phyloP scores from a whole-genome alignment of 345 rosid species.

The Arabis hirsuta region DNA sequence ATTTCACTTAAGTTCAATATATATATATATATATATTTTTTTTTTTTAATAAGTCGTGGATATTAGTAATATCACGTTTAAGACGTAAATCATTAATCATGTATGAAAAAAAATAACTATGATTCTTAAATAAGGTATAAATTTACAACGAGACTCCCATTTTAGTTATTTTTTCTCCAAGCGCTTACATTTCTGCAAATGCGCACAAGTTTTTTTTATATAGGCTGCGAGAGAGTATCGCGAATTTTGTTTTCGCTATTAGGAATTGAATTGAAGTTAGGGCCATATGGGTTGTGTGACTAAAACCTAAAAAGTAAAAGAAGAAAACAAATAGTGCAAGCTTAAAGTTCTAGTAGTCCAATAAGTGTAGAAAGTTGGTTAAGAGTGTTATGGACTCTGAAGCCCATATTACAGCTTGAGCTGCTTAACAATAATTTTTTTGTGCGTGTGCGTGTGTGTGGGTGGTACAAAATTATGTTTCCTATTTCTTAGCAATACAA shows the following conservation, averaged over 20 bases:
- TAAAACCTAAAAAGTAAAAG: background rate
- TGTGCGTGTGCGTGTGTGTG: too few relatives aligned
- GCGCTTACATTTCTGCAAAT: background rate
- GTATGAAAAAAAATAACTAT: background rate
- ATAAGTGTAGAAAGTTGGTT: background rate
- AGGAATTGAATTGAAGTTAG: background rate
- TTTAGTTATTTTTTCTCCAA: too few relatives aligned
- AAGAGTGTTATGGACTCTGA: slow-evolving; percentile 14
- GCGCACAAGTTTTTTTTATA: background rate
- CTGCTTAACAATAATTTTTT: too few relatives aligned
- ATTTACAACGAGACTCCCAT: too few relatives aligned
- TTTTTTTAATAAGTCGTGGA: too few relatives aligned
- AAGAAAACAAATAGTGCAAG: background rate
- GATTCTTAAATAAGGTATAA: background rate
- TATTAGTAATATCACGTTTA: too few relatives aligned
- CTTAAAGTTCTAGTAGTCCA: slow-evolving; percentile 11
- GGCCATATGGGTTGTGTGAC: background rate
- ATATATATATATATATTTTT: too few relatives aligned
- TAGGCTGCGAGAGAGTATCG: background rate
- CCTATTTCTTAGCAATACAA: too few relatives aligned
- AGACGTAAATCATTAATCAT: too few relatives aligned
- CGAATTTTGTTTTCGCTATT: background rate
- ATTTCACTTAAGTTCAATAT: too few relatives aligned
- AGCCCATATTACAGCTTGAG: slow-evolving; percentile 11
- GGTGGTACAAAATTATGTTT: too few relatives aligned